Conservation (phyloP, 2,329 filamentous ascomycete species). For the Fusarium austroafricanum region DNA sequence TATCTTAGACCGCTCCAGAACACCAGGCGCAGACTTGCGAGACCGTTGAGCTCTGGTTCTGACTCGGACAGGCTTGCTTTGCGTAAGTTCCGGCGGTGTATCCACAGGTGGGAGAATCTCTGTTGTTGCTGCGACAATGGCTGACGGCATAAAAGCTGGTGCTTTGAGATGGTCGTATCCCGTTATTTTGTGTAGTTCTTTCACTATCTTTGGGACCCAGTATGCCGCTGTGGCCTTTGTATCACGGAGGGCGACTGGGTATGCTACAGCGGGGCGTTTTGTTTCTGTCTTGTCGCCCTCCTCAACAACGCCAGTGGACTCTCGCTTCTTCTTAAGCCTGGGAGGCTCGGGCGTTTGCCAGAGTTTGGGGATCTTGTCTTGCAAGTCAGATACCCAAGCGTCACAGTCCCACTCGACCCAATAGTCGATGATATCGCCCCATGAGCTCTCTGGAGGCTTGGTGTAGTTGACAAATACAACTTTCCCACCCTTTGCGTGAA, state of each 20-base stretch:
- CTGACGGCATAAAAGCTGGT: constrained; percentile 32
- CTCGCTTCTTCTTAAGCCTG: constrained; percentile 55
- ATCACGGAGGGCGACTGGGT: constrained; percentile 59
- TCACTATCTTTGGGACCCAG: constrained; percentile 57
- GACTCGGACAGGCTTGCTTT: constrained; percentile 30
- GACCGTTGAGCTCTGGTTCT: constrained; percentile 48
- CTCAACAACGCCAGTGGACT: constrained; percentile 42
- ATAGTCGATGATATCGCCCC: constrained; percentile 79
- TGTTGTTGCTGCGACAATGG: constrained; percentile 6
- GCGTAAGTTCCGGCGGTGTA: constrained; percentile 4
- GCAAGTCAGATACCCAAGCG: constrained; percentile 75
- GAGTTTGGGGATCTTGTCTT: constrained; percentile 66
- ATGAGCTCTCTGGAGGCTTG: constrained; percentile 76
- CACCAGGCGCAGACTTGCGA: constrained; percentile 57
- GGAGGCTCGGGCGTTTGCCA: constrained; percentile 66
- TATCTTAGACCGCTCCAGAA: constrained; percentile 47
- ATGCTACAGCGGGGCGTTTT: constrained; percentile 51
- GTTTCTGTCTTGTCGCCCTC: constrained; percentile 45
- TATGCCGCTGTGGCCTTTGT: constrained; percentile 60
- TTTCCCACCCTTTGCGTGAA: constrained; percentile 74
- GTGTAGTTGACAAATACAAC: constrained; percentile 81
- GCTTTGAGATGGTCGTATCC: constrained; percentile 36
- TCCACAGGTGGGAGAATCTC: constrained; percentile 3
- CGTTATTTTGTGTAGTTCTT: constrained; percentile 54
- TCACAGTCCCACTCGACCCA: constrained; percentile 83